These are phyloP conservation scores for Lachancea thermotolerans DNA, from an alignment of 805 yeast species.

Conservation along the genomic window DNA sequence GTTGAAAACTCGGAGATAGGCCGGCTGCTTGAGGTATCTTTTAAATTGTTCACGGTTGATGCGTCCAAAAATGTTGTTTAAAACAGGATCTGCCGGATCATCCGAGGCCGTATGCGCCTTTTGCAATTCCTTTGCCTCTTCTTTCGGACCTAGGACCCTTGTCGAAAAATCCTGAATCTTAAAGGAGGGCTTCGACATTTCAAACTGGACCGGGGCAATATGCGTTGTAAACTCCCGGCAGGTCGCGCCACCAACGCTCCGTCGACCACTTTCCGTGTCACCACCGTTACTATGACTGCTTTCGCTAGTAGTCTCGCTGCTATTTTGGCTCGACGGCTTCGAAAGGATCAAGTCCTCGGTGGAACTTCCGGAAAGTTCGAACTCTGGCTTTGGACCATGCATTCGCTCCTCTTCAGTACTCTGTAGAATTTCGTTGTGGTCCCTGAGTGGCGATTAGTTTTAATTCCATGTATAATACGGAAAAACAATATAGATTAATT, in stretches of 20 bases:
- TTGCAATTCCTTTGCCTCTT: neutral
- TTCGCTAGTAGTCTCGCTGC: constrained; percentile 4
- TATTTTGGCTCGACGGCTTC: constrained; percentile 1
- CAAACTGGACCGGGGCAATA: constrained; percentile 21
- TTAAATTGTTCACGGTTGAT: constrained; percentile 35
- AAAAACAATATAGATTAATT: too few relatives aligned
- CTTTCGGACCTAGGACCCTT: neutral
- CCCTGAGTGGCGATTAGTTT: too few relatives aligned
- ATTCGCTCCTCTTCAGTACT: neutral
- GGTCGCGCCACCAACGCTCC: neutral
- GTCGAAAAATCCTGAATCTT: neutral
- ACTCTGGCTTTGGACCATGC: constrained; percentile 1
- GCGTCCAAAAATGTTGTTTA: constrained; percentile 13
- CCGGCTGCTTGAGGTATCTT: constrained; percentile 45
- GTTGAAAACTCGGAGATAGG: constrained; percentile 44
- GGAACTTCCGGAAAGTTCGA: constrained; percentile 4
- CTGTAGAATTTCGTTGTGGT: too few relatives aligned
- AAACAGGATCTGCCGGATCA: neutral
- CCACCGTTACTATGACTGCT: constrained; percentile 4
- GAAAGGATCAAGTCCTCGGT: constrained; percentile 3
- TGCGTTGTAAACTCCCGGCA: constrained; percentile 17
- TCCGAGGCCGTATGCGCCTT: neutral
- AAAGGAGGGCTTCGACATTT: constrained; percentile 8
- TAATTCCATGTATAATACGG: too few relatives aligned
- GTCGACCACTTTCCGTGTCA: neutral